A percentile compares a stretch with the other conserved stretches of the same genome.
Evolutionary conservation across 192 early-diverging fungal genomes (phyloP).

Genomic region (Umbelopsis sp.): DNA sequence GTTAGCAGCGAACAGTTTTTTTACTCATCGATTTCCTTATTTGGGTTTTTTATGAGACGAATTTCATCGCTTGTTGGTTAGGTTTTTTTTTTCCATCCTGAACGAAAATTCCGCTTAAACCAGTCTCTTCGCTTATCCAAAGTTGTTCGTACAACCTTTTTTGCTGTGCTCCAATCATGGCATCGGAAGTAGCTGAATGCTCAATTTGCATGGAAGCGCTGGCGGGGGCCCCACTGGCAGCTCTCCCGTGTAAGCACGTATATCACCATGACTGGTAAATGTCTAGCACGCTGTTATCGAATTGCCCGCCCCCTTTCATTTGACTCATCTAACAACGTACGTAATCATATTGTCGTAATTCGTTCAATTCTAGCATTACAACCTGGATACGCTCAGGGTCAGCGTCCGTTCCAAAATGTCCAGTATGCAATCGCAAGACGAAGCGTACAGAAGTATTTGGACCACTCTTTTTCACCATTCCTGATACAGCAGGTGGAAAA

Average conservation of each 20-base stretch:
- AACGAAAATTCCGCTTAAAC: too few relatives aligned
- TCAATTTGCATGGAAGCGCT: conserved; percentile 15
- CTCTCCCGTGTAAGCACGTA: conserved; percentile 5
- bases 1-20: too few relatives aligned
- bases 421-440: not conserved
- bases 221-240: not conserved
- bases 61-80: too few relatives aligned
- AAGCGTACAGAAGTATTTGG: conserved; percentile 2
- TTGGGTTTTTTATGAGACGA: too few relatives aligned
- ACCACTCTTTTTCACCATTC: conserved; percentile 5
- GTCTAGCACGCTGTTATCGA: not conserved
- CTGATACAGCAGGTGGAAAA: not conserved
- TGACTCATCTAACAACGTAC: too few relatives aligned
- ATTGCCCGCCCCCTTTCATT: too few relatives aligned
- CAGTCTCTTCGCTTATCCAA: too few relatives aligned
- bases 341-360: too few relatives aligned
- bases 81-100: too few relatives aligned
- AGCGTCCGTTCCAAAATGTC: conserved; percentile 1
- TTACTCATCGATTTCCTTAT: too few relatives aligned
- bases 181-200: conserved; percentile 15
- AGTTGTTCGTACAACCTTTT: too few relatives aligned
- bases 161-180: not conserved
- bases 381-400: conserved; percentile 1
- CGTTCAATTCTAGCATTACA: not conserved
- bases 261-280: conserved; percentile 10